These are phyloP conservation scores for Verticillium alfalfae DNA, from an alignment of 2,329 filamentous ascomycete genomes.

Conservation along the genomic window DNA sequence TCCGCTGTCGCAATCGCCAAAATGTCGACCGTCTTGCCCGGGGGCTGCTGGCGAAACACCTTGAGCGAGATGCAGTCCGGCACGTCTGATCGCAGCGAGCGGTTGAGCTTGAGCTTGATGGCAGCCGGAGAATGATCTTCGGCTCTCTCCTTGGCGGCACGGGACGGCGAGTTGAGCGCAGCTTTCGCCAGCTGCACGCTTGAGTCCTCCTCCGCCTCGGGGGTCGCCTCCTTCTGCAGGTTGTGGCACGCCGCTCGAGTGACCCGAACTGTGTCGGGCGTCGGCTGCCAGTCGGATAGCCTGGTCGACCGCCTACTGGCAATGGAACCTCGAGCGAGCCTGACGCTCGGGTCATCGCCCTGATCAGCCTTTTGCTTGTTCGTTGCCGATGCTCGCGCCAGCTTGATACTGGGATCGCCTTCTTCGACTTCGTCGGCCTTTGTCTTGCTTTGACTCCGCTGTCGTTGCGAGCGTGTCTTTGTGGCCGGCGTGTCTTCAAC, in stretches of 20 bases:
- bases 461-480: neutral
- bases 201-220: constrained; percentile 15
- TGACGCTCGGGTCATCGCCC: constrained; percentile 8
- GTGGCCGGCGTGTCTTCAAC: neutral
- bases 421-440: constrained; percentile 15
- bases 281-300: constrained; percentile 9
- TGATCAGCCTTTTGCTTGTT: constrained; percentile 10
- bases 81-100: constrained; percentile 40
- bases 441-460: neutral
- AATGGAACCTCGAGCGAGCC: constrained; percentile 9
- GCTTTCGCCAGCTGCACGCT: constrained; percentile 23
- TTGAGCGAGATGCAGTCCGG: constrained; percentile 49
- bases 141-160: neutral
- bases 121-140: constrained; percentile 4
- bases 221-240: constrained; percentile 14
- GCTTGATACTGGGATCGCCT: constrained; percentile 10
- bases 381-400: constrained; percentile 10
- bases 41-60: constrained; percentile 40
- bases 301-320: constrained; percentile 11
- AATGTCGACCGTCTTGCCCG: constrained; percentile 43
- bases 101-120: constrained; percentile 40
- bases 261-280: constrained; percentile 11
- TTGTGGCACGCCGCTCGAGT: constrained; percentile 20
- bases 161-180: constrained; percentile 21
- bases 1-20: constrained; percentile 48